Conservation (phyloP, 2,329 filamentous ascomycete species). For the Xylariaceae sp. region DNA sequence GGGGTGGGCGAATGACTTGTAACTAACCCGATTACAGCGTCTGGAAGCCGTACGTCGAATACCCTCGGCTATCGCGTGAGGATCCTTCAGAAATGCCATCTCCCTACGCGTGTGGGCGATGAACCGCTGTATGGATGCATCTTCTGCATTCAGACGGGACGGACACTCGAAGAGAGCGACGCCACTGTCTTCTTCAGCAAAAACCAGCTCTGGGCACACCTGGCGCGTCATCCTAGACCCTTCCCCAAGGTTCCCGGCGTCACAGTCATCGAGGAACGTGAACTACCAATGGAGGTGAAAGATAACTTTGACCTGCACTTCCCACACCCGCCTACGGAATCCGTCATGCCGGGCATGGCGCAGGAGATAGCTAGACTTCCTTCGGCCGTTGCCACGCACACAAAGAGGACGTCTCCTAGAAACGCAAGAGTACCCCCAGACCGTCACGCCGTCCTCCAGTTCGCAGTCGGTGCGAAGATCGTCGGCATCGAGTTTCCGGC, state of each 20-base stretch:
- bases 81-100: slow-evolving; percentile 52
- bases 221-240: slow-evolving; percentile 50
- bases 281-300: slow-evolving; percentile 36
- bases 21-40: slow-evolving; percentile 31
- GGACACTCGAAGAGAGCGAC: slow-evolving; percentile 49
- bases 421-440: slow-evolving; percentile 41
- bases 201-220: slow-evolving; percentile 47
- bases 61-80: slow-evolving; percentile 48
- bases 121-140: slow-evolving; percentile 51
- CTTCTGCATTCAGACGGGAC: slow-evolving; percentile 48
- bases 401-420: slow-evolving; percentile 44
- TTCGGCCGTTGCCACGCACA: slow-evolving; percentile 42
- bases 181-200: slow-evolving; percentile 53
- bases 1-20: not conserved
- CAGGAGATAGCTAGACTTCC: slow-evolving; percentile 41
- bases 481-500: slow-evolving; percentile 47
- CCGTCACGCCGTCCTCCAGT: slow-evolving; percentile 41
- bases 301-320: slow-evolving; percentile 54
- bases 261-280: slow-evolving; percentile 42
- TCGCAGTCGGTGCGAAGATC: slow-evolving; percentile 45
- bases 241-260: slow-evolving; percentile 46
- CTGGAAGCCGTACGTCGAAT: slow-evolving; percentile 43
- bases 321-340: slow-evolving; percentile 35
- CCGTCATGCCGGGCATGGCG: slow-evolving; percentile 39
- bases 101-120: slow-evolving; percentile 45